A percentile compares a stretch with the other conserved stretches of the same genome.
phyloP scores from a whole-genome alignment of 1,284 basidiomycete genomes.

The Malassezia yamatoensis region DNA sequence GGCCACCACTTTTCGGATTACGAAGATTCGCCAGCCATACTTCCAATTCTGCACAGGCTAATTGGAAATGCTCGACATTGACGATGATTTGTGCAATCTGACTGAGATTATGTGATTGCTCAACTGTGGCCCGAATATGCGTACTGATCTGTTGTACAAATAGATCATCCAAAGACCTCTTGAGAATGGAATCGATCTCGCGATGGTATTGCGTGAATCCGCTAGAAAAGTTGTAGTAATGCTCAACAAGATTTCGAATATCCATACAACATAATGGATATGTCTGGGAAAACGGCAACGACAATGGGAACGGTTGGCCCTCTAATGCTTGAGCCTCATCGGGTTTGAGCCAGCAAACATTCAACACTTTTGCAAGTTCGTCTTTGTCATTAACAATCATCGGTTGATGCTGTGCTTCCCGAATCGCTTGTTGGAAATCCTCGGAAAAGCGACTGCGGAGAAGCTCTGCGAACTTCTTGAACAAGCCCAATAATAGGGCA shows the following conservation, averaged over 20 bases:
- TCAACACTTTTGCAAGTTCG: constrained; percentile 68
- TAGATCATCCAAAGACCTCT: constrained; percentile 79
- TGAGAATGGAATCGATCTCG: constrained; percentile 81
- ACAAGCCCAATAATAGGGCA: constrained; percentile 71
- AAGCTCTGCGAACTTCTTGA: constrained; percentile 78
- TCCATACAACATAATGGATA: constrained; percentile 93
- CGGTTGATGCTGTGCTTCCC: constrained; percentile 78
- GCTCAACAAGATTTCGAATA: constrained; percentile 84
- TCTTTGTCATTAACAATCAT: constrained; percentile 69
- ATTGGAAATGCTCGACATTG: constrained; percentile 84
- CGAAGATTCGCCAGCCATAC: constrained; percentile 62
- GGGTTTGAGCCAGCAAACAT: constrained; percentile 68
- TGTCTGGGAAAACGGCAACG: constrained; percentile 85
- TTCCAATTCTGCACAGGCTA: constrained; percentile 75
- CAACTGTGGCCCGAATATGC: constrained; percentile 63
- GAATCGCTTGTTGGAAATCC: constrained; percentile 54
- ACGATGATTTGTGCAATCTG: constrained; percentile 90
- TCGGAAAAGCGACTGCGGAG: constrained; percentile 71
- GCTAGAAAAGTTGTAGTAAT: constrained; percentile 93
- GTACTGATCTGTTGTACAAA: constrained; percentile 71
- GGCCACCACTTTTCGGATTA: constrained; percentile 71
- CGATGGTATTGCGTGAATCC: constrained; percentile 82
- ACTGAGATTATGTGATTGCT: constrained; percentile 61
- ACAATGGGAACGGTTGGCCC: constrained; percentile 58
- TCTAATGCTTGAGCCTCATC: constrained; percentile 47